phyloP scores from a whole-genome alignment of 2,329 filamentous ascomycete genomes.

The Alternaria metachromatica region DNA sequence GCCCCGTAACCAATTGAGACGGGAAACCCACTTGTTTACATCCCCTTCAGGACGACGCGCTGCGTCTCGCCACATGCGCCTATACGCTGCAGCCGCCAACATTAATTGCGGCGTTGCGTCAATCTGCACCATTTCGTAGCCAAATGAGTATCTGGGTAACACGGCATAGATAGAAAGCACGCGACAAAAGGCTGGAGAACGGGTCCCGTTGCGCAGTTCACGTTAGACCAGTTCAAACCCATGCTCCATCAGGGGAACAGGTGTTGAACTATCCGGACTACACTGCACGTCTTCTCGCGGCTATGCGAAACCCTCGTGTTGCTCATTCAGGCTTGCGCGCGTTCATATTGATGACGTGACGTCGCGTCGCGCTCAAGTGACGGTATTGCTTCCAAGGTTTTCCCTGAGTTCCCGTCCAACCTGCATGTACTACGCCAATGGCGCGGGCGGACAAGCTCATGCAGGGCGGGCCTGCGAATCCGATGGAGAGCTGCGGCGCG shows the following conservation, averaged over 20 bases:
- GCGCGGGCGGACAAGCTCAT: not conserved
- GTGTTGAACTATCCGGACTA: not conserved
- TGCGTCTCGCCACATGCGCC: not conserved
- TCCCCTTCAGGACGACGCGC: not conserved
- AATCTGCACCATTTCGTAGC: not conserved
- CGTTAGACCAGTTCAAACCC: not conserved
- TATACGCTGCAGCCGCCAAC: slow-evolving; percentile 10
- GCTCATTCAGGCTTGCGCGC: not conserved
- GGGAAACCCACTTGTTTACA: not conserved
- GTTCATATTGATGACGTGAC: not conserved
- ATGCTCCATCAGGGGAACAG: not conserved
- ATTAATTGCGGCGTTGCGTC: not conserved
- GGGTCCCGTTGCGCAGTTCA: not conserved
- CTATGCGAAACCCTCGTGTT: not conserved
- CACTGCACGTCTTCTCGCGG: not conserved
- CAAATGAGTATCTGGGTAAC: not conserved
- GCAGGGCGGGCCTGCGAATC: slow-evolving; percentile 1
- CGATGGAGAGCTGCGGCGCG: not conserved
- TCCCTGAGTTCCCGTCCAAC: not conserved
- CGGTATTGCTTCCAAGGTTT: not conserved
- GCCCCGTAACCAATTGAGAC: not conserved
- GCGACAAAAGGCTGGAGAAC: not conserved
- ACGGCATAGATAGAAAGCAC: not conserved
- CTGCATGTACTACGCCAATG: not conserved
- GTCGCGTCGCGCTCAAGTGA: not conserved